Evolutionary conservation across 257 asterid genomes (phyloP).

Genomic region (Thymus mandschuricus): DNA sequence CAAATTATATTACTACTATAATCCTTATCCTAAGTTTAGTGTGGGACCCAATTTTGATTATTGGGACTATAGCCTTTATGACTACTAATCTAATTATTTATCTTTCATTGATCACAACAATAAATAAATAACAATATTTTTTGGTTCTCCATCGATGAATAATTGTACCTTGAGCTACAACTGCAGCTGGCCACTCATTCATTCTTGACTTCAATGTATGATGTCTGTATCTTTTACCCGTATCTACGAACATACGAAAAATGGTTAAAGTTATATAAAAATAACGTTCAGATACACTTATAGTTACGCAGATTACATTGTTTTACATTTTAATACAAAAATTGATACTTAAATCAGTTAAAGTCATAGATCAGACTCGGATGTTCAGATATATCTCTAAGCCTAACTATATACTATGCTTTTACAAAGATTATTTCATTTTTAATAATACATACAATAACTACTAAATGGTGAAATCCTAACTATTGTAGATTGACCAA

Average conservation of each 20-base stretch:
- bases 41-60: slow-evolving; percentile 32
- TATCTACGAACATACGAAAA: too few species aligned
- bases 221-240: too few species aligned
- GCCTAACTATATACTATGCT: too few species aligned
- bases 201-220: neutral
- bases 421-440: too few species aligned
- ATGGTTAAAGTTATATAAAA: too few species aligned
- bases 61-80: slow-evolving; percentile 30
- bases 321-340: too few species aligned
- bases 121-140: neutral
- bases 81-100: neutral
- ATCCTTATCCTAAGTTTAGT: slow-evolving; percentile 32
- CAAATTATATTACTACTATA: slow-evolving; percentile 4
- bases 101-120: neutral
- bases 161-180: slow-evolving; percentile 9
- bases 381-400: too few species aligned
- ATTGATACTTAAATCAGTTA: too few species aligned
- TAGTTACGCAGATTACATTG: too few species aligned
- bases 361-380: too few species aligned
- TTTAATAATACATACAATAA: neutral
- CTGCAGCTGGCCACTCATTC: neutral
- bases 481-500: neutral
- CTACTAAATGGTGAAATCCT: neutral
- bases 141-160: slow-evolving; percentile 9
- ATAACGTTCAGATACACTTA: too few species aligned